Conservation (phyloP, 2,329 filamentous ascomycete genomes). For the Thielaviopsis populi region DNA sequence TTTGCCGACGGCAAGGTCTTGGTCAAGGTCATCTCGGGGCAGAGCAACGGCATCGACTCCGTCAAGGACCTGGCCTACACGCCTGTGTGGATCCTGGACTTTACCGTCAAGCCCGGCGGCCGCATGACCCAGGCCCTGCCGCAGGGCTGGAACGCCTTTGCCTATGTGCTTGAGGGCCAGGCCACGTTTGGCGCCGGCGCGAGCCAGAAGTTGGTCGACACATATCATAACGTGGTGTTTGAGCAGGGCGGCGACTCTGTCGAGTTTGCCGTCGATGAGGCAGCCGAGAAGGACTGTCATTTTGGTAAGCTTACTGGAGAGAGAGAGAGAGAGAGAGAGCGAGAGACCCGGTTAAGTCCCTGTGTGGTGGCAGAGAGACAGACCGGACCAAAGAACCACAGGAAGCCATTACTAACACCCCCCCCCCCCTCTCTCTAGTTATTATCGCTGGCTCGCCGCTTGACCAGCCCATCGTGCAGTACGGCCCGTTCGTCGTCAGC, state of each 20-base stretch:
- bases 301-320: slow-evolving; percentile 26
- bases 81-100: slow-evolving; percentile 88
- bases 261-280: slow-evolving; percentile 51
- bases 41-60: slow-evolving; percentile 69
- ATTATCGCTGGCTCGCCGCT: slow-evolving; percentile 66
- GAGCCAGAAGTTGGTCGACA: slow-evolving; percentile 38
- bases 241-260: slow-evolving; percentile 64
- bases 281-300: slow-evolving; percentile 42
- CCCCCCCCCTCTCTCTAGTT: slow-evolving; percentile 26
- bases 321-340: no score
- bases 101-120: slow-evolving; percentile 66
- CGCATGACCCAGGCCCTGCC: slow-evolving; percentile 62
- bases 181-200: slow-evolving; percentile 45
- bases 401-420: slow-evolving; percentile 7
- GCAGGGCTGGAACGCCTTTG: slow-evolving; percentile 74
- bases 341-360: no score
- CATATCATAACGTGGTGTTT: slow-evolving; percentile 84
- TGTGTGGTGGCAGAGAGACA: no score
- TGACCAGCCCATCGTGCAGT: slow-evolving; percentile 68
- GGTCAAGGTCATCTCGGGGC: slow-evolving; percentile 83
- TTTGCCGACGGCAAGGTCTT: slow-evolving; percentile 57
- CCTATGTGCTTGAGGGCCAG: slow-evolving; percentile 66
- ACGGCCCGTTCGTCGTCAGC: slow-evolving; percentile 70
- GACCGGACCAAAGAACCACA: no score
- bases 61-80: slow-evolving; percentile 88